phyloP scores from a whole-genome alignment of 1,284 basidiomycete species.

The Malassezia slooffiae region DNA sequence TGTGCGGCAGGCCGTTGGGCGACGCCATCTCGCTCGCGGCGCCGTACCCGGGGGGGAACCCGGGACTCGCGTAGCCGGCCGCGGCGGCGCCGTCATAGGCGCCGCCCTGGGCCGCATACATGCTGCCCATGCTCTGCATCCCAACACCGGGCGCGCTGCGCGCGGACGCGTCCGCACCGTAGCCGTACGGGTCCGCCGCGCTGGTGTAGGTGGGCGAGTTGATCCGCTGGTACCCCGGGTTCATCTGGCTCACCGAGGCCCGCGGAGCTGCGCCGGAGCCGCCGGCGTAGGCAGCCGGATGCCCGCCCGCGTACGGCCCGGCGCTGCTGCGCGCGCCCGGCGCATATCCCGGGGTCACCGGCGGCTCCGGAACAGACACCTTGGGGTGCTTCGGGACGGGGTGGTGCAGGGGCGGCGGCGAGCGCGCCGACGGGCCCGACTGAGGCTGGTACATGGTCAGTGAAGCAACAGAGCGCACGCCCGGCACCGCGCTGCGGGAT shows the following conservation, averaged over 20 bases:
- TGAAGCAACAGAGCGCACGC: background rate
- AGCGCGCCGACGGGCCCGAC: conserved; percentile 18
- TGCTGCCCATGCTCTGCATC: too few species aligned
- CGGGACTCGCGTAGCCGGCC: conserved; percentile 6
- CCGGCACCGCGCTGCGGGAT: background rate
- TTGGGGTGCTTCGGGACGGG: conserved; percentile 42
- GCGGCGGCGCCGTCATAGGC: background rate
- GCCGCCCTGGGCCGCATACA: background rate
- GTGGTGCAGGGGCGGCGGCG: conserved; percentile 41
- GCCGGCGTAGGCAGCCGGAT: too few species aligned
- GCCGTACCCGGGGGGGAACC: too few species aligned
- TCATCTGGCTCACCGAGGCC: conserved; percentile 1
- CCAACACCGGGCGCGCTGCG: too few species aligned
- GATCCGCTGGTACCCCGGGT: conserved; percentile 8
- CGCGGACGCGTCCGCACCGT: background rate
- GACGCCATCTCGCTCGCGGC: background rate
- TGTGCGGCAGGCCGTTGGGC: background rate
- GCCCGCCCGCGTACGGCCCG: conserved; percentile 5
- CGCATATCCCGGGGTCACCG: conserved; percentile 21
- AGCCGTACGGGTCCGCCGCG: background rate
- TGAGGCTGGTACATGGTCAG: conserved; percentile 22
- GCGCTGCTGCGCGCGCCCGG: background rate
- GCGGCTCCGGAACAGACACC: conserved; percentile 29
- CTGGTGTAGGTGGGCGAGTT: conserved; percentile 9
- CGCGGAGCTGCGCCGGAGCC: too few species aligned